Conservation (phyloP, 1,284 basidiomycete species). For the Malassezia furfur region DNA sequence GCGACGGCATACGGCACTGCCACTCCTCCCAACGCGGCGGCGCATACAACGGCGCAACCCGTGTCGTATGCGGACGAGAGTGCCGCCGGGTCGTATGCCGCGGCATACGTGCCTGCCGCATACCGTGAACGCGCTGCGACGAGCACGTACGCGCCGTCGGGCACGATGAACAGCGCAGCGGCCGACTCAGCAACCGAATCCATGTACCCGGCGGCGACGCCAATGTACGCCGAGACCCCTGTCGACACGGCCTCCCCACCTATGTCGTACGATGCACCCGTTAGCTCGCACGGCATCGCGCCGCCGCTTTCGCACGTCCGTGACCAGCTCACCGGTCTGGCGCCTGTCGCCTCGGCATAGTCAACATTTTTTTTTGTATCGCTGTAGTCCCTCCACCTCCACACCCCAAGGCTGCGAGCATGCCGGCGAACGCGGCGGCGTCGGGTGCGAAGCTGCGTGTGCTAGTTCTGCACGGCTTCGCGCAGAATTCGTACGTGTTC, state of each 20-base stretch:
- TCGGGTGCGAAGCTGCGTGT: slow-evolving; percentile 26
- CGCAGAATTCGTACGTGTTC: slow-evolving; percentile 38
- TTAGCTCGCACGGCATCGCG: not conserved
- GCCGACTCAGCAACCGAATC: too few relatives aligned
- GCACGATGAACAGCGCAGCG: too few relatives aligned
- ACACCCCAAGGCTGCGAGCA: not conserved
- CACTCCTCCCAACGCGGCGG: not conserved
- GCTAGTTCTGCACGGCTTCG: slow-evolving; percentile 44
- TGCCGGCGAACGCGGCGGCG: not conserved
- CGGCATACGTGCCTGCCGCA: too few relatives aligned
- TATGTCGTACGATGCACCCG: too few relatives aligned
- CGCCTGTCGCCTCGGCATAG: not conserved
- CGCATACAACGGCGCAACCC: not conserved
- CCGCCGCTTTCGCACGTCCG: not conserved
- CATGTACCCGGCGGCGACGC: too few relatives aligned
- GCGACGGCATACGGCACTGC: not conserved
- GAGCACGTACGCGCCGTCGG: too few relatives aligned
- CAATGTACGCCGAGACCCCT: too few relatives aligned
- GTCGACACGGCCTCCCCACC: too few relatives aligned
- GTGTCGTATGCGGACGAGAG: not conserved
- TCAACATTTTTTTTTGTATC: not conserved
- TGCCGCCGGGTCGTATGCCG: not conserved
- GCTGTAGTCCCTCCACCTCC: not conserved
- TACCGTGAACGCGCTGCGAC: too few relatives aligned
- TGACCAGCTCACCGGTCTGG: not conserved